Evolutionary conservation across 192 early-diverging fungal genomes (phyloP), one percentile per base, ranked within the genome.

Genomic region (Coemansia sp.): DNA sequence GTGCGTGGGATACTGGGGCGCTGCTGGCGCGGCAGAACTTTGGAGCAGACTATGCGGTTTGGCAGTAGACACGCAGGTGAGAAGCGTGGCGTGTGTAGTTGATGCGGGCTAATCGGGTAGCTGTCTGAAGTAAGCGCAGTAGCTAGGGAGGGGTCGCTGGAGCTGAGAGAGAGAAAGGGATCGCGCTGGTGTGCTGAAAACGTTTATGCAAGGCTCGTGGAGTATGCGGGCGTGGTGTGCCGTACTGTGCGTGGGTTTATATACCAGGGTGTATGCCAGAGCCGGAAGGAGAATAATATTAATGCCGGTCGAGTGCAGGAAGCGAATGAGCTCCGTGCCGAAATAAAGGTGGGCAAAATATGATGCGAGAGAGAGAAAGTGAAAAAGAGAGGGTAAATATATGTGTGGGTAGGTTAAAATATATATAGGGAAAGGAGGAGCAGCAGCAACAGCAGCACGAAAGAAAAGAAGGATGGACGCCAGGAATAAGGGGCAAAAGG

Each of bases 181-280:
- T 55, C 51, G 51, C 24, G 51, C 13, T 24, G 24, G 51, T 55
- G 51, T 12, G 22, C 27, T 27, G 51, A 29, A 55, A 55, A 55
- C 51, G 51, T 55, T 55, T 55, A 55, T 55, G 51, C 51, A 55
- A 55, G 51, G 51, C 24, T 29, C 22, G 51, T 55, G 24, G 51
- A 55, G 51, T 55, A 55, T 55, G 51, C 51, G 51, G 9, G 24
- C 51, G 51, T 29, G 22, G 24, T 39, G 41, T 59, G 53, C 46
- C 46, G 51, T 55, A 27, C 51, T 56, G 24, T 36, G 50, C 38
- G 53, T 41, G 39, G n/a, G 24, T 32, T 15, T 34, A 15, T 42
- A 15, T 42, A 42, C 40, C 3, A 42, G 40, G 40, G 51, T 39
- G 58, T 42, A 38, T 69, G 68, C 46, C 45, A 36, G 38, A 71